Base-by-base conservation (phyloP, 2,329 filamentous ascomycete species). In the Trematosphaeria pertusa region DNA sequence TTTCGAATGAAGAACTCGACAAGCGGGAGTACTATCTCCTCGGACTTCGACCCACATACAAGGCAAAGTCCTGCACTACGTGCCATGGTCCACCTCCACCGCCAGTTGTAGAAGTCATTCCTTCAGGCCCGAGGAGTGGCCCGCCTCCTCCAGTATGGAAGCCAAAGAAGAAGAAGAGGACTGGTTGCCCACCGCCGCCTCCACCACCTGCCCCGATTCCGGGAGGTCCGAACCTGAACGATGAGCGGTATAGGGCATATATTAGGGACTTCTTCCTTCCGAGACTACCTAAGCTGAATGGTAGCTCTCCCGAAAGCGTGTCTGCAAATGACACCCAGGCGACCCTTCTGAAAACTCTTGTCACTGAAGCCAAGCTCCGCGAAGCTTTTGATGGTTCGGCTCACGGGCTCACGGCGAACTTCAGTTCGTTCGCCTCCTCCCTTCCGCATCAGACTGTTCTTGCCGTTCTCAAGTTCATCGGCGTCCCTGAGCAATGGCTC, bases 391-490 rank as follows among this genome's bases (percentile, higher is more conserved):
- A 65, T 26, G 58, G 53, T 3, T 37, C 43, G 2, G 50, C 43
- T 6, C 31, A 49, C 22, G 44, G 40, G 17, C 24, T 58, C 8
- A 41, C 50, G 2, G 39, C 50, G 1, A 48, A 57, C 9, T 65
- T 70, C 53, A 73, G 78, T 34, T 82, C 78, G 73, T 83, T 85
- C 47, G 80, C 80, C 0, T 78, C 82, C 0, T 79, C 78, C 4
- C 69, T 87, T 11, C 76, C 84, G 2, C 86, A 89, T 56, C 66
- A 78, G 20, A 85, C 84, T 0, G 78, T 87, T 14, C 67, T 82
- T n/a, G 65, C 75, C 0, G 73, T 86, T 0, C 64, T 88, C 49
- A 70, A 77, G 20, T 86, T 82, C 57, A 77, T 88, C 34, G 83
- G 83, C 0, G 74, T 88, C 3, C 78, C 81, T 0, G 64, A 79